phyloP scores from a whole-genome alignment of 1,139 yeast genomes.

The Candida sanyaensis region DNA sequence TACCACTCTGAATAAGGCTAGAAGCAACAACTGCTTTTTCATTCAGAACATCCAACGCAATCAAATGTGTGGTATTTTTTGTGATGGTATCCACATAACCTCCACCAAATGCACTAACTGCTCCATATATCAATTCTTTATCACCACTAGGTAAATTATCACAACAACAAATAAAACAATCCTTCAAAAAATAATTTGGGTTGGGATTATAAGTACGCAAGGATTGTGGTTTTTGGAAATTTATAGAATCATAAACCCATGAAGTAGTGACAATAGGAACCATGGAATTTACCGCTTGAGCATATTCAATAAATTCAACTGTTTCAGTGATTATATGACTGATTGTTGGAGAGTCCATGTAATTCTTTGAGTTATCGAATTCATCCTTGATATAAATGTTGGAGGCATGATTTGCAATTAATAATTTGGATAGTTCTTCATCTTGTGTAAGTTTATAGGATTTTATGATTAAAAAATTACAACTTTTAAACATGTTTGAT shows the following conservation, averaged over 20 bases:
- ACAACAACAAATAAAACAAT: slow-evolving; percentile 60
- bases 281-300: slow-evolving; percentile 50
- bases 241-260: slow-evolving; percentile 62
- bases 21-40: slow-evolving; percentile 47
- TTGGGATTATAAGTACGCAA: slow-evolving; percentile 66
- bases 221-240: slow-evolving; percentile 47
- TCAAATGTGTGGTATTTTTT: slow-evolving; percentile 73
- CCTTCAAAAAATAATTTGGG: slow-evolving; percentile 62
- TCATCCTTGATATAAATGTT: slow-evolving; percentile 25
- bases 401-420: slow-evolving; percentile 24
- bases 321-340: slow-evolving; percentile 62
- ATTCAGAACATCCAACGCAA: slow-evolving; percentile 58
- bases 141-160: slow-evolving; percentile 62
- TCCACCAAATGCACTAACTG: slow-evolving; percentile 76
- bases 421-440: slow-evolving; percentile 22
- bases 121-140: slow-evolving; percentile 64
- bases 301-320: slow-evolving; percentile 57
- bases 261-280: slow-evolving; percentile 67
- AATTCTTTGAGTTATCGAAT: slow-evolving; percentile 25
- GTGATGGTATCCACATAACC: slow-evolving; percentile 64
- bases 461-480: slow-evolving; percentile 41
- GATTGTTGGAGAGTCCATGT: slow-evolving; percentile 20
- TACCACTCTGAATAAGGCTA: slow-evolving; percentile 28
- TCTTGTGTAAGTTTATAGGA: slow-evolving; percentile 25
- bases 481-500: slow-evolving; percentile 34